Conservation (phyloP, 495 filamentous ascomycete species). For the Aspergillus heteromorphus region DNA sequence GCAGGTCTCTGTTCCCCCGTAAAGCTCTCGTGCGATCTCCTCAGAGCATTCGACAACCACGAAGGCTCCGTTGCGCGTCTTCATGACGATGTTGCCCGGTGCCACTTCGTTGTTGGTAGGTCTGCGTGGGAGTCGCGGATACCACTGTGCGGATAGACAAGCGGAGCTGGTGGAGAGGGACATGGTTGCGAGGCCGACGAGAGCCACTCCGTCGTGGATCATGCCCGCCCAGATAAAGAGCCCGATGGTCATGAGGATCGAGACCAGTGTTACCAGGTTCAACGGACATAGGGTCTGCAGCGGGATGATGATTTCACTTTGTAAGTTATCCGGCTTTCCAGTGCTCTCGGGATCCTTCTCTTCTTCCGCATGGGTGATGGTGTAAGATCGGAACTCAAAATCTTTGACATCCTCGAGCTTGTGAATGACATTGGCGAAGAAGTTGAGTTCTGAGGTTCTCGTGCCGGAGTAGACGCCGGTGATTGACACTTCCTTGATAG, state of each 20-base stretch:
- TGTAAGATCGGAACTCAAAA: constrained; percentile 11
- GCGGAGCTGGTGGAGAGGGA: constrained; percentile 16
- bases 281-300: constrained; percentile 42
- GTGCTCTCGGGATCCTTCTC: not conserved
- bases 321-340: not conserved
- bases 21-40: constrained; percentile 59
- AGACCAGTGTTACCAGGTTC: constrained; percentile 47
- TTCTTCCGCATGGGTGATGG: constrained; percentile 3
- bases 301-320: constrained; percentile 33
- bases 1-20: constrained; percentile 55
- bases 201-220: constrained; percentile 46
- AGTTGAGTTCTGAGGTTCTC: constrained; percentile 49
- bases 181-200: constrained; percentile 19
- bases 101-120: constrained; percentile 45
- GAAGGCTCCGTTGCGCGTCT: constrained; percentile 56
- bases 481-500: constrained; percentile 47
- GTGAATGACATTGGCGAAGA: constrained; percentile 58
- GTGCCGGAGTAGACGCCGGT: constrained; percentile 54
- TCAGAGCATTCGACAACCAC: constrained; percentile 57
- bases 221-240: constrained; percentile 37
- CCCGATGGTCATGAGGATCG: constrained; percentile 42
- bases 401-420: constrained; percentile 41
- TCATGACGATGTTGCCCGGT: constrained; percentile 54
- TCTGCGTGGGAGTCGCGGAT: constrained; percentile 45
- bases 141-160: constrained; percentile 35